phyloP scores from a whole-genome alignment of 495 filamentous ascomycete species.

The Aspergillus panamensis region DNA sequence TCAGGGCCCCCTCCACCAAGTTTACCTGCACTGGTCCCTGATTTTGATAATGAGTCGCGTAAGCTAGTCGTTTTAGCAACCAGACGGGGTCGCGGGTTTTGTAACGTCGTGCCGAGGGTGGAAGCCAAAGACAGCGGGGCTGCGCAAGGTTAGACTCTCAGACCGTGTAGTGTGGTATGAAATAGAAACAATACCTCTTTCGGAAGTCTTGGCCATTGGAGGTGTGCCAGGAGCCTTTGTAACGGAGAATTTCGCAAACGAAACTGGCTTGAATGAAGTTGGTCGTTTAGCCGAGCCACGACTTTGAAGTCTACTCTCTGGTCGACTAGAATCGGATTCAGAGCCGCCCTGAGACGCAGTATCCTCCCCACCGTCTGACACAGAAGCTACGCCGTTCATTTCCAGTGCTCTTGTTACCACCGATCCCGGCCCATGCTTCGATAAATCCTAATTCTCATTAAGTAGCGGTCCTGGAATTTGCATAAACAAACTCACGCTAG shows the following conservation, averaged over 20 bases:
- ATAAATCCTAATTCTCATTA: slow-evolving; percentile 32
- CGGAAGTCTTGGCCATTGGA: slow-evolving; percentile 51
- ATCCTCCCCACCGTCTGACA: slow-evolving; percentile 45
- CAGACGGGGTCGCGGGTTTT: slow-evolving; percentile 54
- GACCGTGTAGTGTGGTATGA: background rate
- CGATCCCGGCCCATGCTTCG: slow-evolving; percentile 33
- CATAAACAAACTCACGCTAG: slow-evolving; percentile 30
- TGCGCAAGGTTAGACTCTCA: slow-evolving; percentile 29
- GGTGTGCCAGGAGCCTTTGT: slow-evolving; percentile 52
- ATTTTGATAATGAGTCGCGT: slow-evolving; percentile 50
- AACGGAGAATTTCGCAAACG: slow-evolving; percentile 73
- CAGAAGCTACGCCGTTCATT: slow-evolving; percentile 41
- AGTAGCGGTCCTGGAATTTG: slow-evolving; percentile 15
- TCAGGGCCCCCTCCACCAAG: slow-evolving; percentile 58
- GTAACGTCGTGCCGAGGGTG: slow-evolving; percentile 40
- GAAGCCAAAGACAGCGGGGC: slow-evolving; percentile 41
- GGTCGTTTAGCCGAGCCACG: slow-evolving; percentile 79
- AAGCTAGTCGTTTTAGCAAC: slow-evolving; percentile 64
- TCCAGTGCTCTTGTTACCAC: slow-evolving; percentile 44
- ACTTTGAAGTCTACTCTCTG: slow-evolving; percentile 56
- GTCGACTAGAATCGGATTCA: slow-evolving; percentile 48
- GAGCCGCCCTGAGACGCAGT: slow-evolving; percentile 46
- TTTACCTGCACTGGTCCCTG: slow-evolving; percentile 39
- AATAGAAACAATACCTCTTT: slow-evolving; percentile 46
- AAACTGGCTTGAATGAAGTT: slow-evolving; percentile 88